Conservation (phyloP, 306 rosid genomes). For the Oxytropis ochrocephala region DNA sequence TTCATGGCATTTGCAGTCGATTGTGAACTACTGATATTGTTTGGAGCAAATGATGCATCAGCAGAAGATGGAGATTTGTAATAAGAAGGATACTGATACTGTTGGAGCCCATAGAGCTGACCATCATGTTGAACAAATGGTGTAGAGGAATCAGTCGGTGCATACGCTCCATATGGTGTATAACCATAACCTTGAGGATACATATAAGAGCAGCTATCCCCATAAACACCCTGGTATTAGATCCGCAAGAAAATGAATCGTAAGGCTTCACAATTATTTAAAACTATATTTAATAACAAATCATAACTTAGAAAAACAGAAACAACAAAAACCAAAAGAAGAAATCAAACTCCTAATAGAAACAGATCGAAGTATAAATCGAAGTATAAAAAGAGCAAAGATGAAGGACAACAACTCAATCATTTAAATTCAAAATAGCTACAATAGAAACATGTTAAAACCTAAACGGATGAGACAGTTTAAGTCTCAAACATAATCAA, state of each 20-base stretch:
- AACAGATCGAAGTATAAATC: not conserved
- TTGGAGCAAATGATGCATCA: constrained; percentile 23
- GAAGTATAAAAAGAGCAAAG: not conserved
- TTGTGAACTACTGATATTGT: constrained; percentile 20
- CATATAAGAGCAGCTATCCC: constrained; percentile 38
- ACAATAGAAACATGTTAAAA: not conserved
- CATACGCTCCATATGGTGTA: constrained; percentile 37
- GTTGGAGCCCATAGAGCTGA: constrained; percentile 38
- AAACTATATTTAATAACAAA: not conserved
- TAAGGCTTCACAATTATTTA: not conserved
- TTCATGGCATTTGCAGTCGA: constrained; percentile 16
- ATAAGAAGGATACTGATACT: constrained; percentile 46
- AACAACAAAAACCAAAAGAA: not conserved
- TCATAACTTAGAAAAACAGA: not conserved
- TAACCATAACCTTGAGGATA: constrained; percentile 42
- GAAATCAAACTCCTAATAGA: not conserved
- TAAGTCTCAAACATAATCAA: not conserved
- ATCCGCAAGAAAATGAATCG: not conserved
- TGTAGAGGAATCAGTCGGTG: constrained; percentile 23
- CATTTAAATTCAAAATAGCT: not conserved
- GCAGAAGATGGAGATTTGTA: constrained; percentile 30
- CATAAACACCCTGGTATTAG: constrained; percentile 34
- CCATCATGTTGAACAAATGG: constrained; percentile 37
- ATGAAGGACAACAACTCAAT: not conserved
- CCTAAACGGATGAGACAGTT: not conserved